Base-by-base conservation (phyloP, 1,284 basidiomycete species). In the Coriolopsis trogii region DNA sequence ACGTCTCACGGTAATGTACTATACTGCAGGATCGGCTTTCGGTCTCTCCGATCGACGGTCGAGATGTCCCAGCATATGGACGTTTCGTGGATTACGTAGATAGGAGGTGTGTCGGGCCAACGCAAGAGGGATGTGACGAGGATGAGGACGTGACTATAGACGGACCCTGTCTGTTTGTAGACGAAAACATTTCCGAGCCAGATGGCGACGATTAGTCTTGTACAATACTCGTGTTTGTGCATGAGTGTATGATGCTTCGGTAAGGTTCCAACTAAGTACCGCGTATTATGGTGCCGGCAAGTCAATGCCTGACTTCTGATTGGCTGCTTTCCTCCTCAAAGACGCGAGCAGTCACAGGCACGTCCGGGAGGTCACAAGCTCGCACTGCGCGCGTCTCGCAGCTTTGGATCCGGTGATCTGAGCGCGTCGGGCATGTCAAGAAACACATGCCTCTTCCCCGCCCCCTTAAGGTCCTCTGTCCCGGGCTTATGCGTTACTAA, bases 131-230 rank as follows among this genome's bases (percentile, higher is more conserved):
- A 36, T 18, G n/a, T n/a, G n/a, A 36, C 8, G 37, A 18, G 8
- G n/a, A 13, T 20, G 24, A 18, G 10, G 38, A 20, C 12, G 33
- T 38, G 12, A 41, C 46, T 24, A 25, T 64, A n/a, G 55, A 55
- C 21, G 62, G 62, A 9, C 62, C 62, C 10, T 54, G 51, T 20
- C 48, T 64, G 38, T 64, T 64, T 37, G 46, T 23, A 9, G 56
- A 59, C 34, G 55, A 59, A 6, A 49, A 41, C 4, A 2, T 3
- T 38, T 40, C 24, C 6, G 49, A 42, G 15, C 41, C 31, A 20
- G 49, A 48, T 6, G 41, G 45, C 12, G 57, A 56, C 12, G 49
- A 39, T 41, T 39, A 15, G 16, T 43, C 7, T 9, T 34, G 18
- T 21, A 15, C n/a, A n/a, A n/a, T n/a, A n/a, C n/a, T n/a, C n/a